Base-by-base conservation (phyloP, 148 eudicot genomes). In the Pouteria glomerata region DNA sequence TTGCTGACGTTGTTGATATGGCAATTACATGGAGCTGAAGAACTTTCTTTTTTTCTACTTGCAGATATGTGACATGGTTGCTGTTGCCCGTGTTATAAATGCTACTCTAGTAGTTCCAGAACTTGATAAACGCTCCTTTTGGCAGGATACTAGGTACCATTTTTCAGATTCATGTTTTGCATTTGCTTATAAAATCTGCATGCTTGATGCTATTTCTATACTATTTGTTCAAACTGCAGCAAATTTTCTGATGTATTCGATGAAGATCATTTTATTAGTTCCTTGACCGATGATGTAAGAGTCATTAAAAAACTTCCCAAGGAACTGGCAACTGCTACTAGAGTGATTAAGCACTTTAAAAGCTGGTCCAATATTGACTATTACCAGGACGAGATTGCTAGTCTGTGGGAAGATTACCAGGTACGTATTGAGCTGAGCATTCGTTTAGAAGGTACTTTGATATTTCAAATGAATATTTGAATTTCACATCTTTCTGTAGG, bases 1-100 rank as follows among this genome's bases (percentile, higher is more conserved):
- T 3, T 55, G 3, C n/a, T 51, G 42, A 69, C 59, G 45, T 71
- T 12, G 11, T 42, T 44, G 56, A 21, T 31, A 19, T 31, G 1
- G 3, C 29, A 47, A 45, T 56, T 35, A 24, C 3, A 5, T 23
- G 51, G 27, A 53, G 19, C 63, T 37, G 44, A 64, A 62, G n/a
- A 33, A 47, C 18, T 42, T 0, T 52, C 31, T 74, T 44, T 12
- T 68, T 47, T 26, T 60, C 67, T 18, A 74, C 62, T 78, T 83
- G 73, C 91, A 95, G 99, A 95, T 95, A 61, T 91, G 99, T 74
- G 99, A 95, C 79, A 95, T 95, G 99, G 99, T 95, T 69, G 99
- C 97, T 69, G 97, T 95, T 66, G 97, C 99, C 51, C 90, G 87
- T 33, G 83, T 95, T 68, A 76, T 95, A 71, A 89, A 90, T 84